Evolutionary conservation across 306 rosid genomes (phyloP).

Genomic region (Canavalia ensiformis): DNA sequence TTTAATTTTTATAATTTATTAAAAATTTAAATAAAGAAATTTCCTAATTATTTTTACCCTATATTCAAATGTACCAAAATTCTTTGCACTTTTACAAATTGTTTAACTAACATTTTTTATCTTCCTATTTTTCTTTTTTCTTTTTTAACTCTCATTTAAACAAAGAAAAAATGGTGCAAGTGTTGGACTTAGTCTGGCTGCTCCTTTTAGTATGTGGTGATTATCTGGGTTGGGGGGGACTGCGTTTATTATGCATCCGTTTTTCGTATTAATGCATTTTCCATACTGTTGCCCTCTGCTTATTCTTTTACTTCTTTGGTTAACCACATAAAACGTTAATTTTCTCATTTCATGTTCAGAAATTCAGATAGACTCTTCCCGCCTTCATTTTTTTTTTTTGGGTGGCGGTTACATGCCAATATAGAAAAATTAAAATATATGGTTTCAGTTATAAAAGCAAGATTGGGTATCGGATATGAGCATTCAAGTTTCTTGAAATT

Average conservation of each 20-base stretch:
- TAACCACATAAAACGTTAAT: neutral
- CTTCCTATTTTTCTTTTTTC: no score
- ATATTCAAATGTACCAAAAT: no score
- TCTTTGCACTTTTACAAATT: no score
- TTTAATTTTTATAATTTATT: no score
- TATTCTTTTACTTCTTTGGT: neutral
- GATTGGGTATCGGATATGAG: neutral
- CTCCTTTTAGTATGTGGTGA: no score
- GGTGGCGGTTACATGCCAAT: neutral
- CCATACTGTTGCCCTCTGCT: neutral
- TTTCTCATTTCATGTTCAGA: neutral
- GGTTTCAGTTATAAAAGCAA: slow-evolving; percentile 1
- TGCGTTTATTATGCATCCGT: neutral
- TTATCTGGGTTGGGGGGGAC: no score
- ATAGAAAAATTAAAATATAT: neutral
- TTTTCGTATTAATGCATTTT: neutral
- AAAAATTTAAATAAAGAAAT: no score
- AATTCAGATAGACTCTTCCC: neutral
- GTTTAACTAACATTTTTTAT: no score
- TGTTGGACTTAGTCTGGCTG: no score
- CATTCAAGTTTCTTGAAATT: slow-evolving; percentile 21
- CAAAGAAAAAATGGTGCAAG: no score
- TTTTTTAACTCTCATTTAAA: no score
- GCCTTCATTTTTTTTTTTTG: neutral
- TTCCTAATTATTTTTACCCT: no score